phyloP scores from a whole-genome alignment of 257 asterid species.

The Gentiana dahurica region DNA sequence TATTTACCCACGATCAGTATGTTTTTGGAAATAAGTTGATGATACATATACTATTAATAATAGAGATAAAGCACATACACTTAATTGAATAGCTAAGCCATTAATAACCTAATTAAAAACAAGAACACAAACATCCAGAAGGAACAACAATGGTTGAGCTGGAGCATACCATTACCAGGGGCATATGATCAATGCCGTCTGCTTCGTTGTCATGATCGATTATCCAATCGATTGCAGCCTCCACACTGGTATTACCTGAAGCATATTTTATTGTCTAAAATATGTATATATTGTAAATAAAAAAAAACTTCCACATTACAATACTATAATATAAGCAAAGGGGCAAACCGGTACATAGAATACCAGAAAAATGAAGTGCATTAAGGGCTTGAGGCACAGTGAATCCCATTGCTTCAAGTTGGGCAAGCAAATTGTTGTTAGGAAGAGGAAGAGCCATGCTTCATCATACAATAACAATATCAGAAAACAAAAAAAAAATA shows the following conservation, averaged over 20 bases:
- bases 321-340: too few species aligned
- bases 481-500: background rate
- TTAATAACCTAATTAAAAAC: too few species aligned
- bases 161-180: conserved; percentile 29
- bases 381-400: conserved; percentile 35
- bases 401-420: conserved; percentile 71
- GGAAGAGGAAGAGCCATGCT: conserved; percentile 34
- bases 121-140: too few species aligned
- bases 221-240: conserved; percentile 67
- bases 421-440: conserved; percentile 37
- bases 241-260: conserved; percentile 60
- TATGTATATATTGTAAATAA: too few species aligned
- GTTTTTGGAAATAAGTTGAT: background rate
- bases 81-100: too few species aligned
- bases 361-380: conserved; percentile 56
- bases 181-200: conserved; percentile 26
- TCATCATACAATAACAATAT: background rate
- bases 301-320: too few species aligned
- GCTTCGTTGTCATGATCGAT: conserved; percentile 43
- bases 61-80: background rate
- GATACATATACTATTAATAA: background rate
- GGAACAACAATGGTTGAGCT: background rate
- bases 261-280: background rate
- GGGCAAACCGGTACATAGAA: too few species aligned
- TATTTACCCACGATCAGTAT: background rate